Evolutionary conservation across 176 grass and related monocot species (phyloP).

Genomic region (Coix lacrymajobi): DNA sequence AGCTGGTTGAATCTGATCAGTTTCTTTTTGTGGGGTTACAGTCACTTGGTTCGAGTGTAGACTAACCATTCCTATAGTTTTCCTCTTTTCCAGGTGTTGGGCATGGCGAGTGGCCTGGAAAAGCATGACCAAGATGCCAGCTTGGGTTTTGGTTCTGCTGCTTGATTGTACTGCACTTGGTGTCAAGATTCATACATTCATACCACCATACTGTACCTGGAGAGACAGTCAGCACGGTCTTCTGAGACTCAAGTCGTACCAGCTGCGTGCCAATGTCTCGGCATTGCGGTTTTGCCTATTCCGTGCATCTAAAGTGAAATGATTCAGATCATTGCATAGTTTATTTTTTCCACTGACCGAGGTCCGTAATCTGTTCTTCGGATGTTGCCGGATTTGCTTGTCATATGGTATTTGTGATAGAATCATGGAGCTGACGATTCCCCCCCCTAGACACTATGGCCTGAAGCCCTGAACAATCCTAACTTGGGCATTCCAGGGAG

Average conservation of each 20-base stretch:
- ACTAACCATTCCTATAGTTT: not conserved
- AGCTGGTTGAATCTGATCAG: constrained; percentile 23
- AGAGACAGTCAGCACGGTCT: constrained; percentile 33
- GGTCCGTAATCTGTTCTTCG: not conserved
- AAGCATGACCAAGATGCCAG: constrained; percentile 15
- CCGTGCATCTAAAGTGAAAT: not conserved
- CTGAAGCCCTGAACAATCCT: not conserved
- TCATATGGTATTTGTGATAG: not conserved
- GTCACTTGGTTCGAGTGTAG: not conserved
- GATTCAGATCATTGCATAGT: not conserved
- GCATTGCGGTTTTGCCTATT: not conserved
- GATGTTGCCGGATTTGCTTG: not conserved
- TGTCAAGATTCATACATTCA: constrained; percentile 22
- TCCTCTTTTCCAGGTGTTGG: constrained; percentile 35
- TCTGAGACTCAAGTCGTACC: not conserved
- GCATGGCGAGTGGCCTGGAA: not conserved
- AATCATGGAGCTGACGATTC: not conserved
- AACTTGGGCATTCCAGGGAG: not conserved
- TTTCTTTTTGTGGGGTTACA: not conserved
- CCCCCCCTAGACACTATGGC: not conserved
- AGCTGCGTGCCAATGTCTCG: not conserved
- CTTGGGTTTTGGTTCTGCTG: constrained; percentile 15
- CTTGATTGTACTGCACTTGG: not conserved
- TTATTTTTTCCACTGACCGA: not conserved
- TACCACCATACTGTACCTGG: not conserved